phyloP scores from a whole-genome alignment of 2,329 filamentous ascomycete species.

The Chaetomiaceae sp. region DNA sequence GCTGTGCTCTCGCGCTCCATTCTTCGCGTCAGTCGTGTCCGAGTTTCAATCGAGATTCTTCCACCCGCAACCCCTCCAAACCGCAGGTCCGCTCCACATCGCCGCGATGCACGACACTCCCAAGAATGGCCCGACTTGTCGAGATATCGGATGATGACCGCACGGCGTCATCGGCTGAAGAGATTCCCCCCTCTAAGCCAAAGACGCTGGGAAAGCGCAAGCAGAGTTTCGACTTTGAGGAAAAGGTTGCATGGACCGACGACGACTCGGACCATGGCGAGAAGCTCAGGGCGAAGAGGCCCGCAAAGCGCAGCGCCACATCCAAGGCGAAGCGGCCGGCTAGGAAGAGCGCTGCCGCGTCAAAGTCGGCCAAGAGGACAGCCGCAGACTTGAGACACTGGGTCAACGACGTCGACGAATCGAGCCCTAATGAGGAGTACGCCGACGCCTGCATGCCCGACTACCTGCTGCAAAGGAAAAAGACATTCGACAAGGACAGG shows the following conservation, averaged over 20 bases:
- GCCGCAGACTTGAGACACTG: not conserved
- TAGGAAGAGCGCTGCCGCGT: not conserved
- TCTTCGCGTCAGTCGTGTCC: not conserved
- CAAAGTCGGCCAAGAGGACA: not conserved
- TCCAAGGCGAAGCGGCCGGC: constrained; percentile 37
- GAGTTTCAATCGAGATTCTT: not conserved
- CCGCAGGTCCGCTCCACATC: not conserved
- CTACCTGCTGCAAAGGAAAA: constrained; percentile 66
- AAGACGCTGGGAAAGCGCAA: constrained; percentile 36
- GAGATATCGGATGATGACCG: constrained; percentile 25
- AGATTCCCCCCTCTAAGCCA: not conserved
- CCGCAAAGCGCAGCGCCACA: constrained; percentile 32
- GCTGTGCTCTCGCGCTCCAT: constrained; percentile 12
- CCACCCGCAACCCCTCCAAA: not conserved
- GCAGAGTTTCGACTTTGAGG: constrained; percentile 33
- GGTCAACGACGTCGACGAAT: constrained; percentile 12
- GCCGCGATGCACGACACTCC: constrained; percentile 7
- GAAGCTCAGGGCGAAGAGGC: constrained; percentile 47
- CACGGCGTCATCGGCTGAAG: constrained; percentile 20
- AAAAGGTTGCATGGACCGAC: constrained; percentile 52
- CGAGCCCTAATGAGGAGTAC: constrained; percentile 26
- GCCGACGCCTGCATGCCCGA: constrained; percentile 56
- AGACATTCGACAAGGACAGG: constrained; percentile 61
- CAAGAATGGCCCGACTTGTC: constrained; percentile 18
- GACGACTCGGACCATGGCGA: constrained; percentile 64